These are phyloP conservation scores for Panicum hallii DNA, from an alignment of 202 grass and related monocot genomes.

Conservation along the genomic window DNA sequence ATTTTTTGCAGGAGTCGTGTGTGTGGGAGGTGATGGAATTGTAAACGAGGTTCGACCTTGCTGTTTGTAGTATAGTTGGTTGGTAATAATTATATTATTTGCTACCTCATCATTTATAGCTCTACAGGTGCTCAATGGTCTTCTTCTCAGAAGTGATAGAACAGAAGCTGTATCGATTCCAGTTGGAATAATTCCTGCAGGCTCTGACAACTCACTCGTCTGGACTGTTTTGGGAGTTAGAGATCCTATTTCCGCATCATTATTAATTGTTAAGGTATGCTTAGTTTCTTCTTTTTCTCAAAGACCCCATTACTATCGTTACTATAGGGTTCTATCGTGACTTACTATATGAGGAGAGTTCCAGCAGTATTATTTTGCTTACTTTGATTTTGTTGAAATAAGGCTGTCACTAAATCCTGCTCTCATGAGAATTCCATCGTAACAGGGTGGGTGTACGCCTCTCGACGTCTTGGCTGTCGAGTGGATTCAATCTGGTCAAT, in stretches of 20 bases:
- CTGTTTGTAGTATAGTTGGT: conserved; percentile 32
- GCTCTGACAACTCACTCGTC: conserved; percentile 98
- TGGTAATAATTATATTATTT: conserved; percentile 28
- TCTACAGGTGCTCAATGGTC: conserved; percentile 88
- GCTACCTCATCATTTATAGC: conserved; percentile 38
- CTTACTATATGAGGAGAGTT: conserved; percentile 24
- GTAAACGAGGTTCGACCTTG: conserved; percentile 78
- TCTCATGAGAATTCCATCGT: conserved; percentile 43
- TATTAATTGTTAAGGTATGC: conserved; percentile 85
- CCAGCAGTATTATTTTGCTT: conserved; percentile 20
- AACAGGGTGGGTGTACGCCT: conserved; percentile 80
- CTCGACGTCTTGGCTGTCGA: conserved; percentile 82
- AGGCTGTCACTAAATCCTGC: conserved; percentile 22
- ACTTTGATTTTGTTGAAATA: conserved; percentile 4
- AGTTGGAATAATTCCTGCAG: conserved; percentile 97
- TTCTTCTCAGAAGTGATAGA: conserved; percentile 87
- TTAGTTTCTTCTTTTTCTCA: background rate
- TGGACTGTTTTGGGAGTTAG: conserved; percentile 96
- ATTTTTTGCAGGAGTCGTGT: conserved; percentile 71
- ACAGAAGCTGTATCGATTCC: conserved; percentile 93
- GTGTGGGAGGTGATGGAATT: conserved; percentile 89
- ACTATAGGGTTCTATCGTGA: background rate
- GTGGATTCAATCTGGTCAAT: conserved; percentile 84
- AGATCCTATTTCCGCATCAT: conserved; percentile 92
- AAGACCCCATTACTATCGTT: background rate